Evolutionary conservation across 805 yeast genomes (phyloP), one percentile per base, ranked within the genome.

Genomic region (Saturnispora besseyi): DNA sequence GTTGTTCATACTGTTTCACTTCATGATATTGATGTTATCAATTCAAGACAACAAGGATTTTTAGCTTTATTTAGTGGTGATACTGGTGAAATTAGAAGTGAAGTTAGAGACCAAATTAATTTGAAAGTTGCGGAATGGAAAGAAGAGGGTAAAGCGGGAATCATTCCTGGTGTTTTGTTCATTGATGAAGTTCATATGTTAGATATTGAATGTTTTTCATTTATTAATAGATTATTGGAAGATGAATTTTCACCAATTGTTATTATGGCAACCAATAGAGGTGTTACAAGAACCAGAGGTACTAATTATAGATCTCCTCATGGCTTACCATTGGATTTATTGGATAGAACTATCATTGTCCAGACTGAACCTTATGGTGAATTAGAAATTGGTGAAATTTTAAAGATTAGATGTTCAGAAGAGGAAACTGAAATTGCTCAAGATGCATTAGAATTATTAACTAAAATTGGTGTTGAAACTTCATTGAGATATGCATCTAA

Each of bases 161-260:
- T 93, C 45, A 87, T 93, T 51, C 99, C 99, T 1, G 99, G 99
- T 61, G 99, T 93, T 24, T 73, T 93, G 59, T 93, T 93, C 67
- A 89, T 93, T 59, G 99, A 93, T 68, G 99, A 93, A 71, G 97
- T 90, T 46, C 96, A 93, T 70, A 93, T 93, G 98, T 79, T 93
- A 56, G 99, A 93, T 67, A 84, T 93, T 60, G 99, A 93, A 69
- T 83, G 96, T 61, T 93, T 93, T 64, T 86, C 98, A 15, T 93
- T 87, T 68, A 78, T 93, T 59, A 93, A 93, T 71, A 78, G 95
- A 56, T 98, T 98, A 9, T 75, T 93, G 55, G 99, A 93, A 69
- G 82, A 90, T 46, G 72, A 84, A 28, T 86, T 93, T 63, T 91
- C 97, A 2, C 99, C 99, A 42, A 79, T 93, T 50, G 99, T 93